Evolutionary conservation across 768 basidiomycete genomes (phyloP), one percentile per base, ranked within the genome.

Genomic region (Heimioporus sp.): DNA sequence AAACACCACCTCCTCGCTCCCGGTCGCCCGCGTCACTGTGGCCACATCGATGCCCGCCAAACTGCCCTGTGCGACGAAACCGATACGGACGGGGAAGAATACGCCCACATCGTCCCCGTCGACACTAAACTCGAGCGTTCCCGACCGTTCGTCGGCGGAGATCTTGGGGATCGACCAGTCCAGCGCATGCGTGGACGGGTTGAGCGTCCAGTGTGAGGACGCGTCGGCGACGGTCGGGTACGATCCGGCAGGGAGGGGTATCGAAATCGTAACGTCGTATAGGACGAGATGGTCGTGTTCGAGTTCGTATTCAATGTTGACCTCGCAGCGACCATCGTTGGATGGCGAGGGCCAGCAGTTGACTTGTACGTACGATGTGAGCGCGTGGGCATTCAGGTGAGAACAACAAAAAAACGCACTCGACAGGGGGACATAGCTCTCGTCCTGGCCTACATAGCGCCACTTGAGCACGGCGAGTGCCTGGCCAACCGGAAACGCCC

Each of bases 271-370:
- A 20, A 95, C 81, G 66, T 98, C 91, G 67, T 90, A 82, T 2
- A 98, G 77, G 0, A 83, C 82, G 48, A 98, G 72, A 43, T 78
- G 79, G 56, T 88, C 80, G 56, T 92, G 90, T 66, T 96, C 93
- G 42, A 98, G 86, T 67, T 98, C 95, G 65, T 97, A 98, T 71
- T 98, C 97, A 56, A 98, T 91, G 70, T 90, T 95, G 53, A 98
- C 91, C 57, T 96, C 93, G 59, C 86, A 90, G 1, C 87, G 87
- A n/a, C 93, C 93, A 54, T 92, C 88, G 60, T 91, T 92, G 36
- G 90, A 86, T 7, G 91, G 88, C 12, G 92, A 86, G 12, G 95
- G 97, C 95, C 95, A 98, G 72, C 92, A 95, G 65, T 92, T 99
- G 68, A 99, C 95, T 94, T n/a, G n/a, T n/a, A n/a, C n/a, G 57